Evolutionary conservation across 208 protist genomes (phyloP), one percentile per base, ranked within the genome.

Genomic region (Plasmodiophora brassicae): DNA sequence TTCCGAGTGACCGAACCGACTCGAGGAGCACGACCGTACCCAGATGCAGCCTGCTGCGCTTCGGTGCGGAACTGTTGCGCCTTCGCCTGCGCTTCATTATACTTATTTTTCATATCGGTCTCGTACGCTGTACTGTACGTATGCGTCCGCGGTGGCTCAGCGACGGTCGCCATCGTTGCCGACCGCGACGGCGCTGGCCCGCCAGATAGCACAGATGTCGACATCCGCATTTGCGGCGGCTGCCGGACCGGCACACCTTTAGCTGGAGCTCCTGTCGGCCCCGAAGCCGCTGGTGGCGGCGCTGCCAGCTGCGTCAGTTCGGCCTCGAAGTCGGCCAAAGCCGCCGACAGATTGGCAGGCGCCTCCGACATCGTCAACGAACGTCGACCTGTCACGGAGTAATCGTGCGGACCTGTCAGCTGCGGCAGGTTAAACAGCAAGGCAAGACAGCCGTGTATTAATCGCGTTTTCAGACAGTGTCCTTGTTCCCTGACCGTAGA

Each of bases 1-100:
- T 50, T 90, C n/a, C 88, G 85, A 5, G 65, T 78, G 65, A 78
- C n/a, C 32, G 65, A 78, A 38, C 14, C 65, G 20, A 32, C n/a
- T 5, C 65, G 5, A 5, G 65, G 5, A 5, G 65, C 65, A 14
- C n/a, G 32, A n/a, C 65, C 65, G n/a, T 78, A 78, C 50, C 50
- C 50, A 57, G 50, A 14, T 38, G 65, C 5, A 5, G 32, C 32
- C 65, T 78, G 65, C 5, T 36, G 14, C n/a, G 65, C 5, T 36
- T 78, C 65, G 20, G 65, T 78, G 10, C 65, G 5, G 65, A 78
- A 78, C n/a, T 78, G 65, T 38, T 44, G 32, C n/a, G 65, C 65
- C n/a, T 78, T 78, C 65, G 65, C 41, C n/a, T 78, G 65, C 10
- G 65, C 65, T 78, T 78, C 65, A 32, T 78, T 78, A 32, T 78